These are phyloP conservation scores for Trichothecium roseum DNA, from an alignment of 2,329 filamentous ascomycete genomes.

Conservation along the genomic window DNA sequence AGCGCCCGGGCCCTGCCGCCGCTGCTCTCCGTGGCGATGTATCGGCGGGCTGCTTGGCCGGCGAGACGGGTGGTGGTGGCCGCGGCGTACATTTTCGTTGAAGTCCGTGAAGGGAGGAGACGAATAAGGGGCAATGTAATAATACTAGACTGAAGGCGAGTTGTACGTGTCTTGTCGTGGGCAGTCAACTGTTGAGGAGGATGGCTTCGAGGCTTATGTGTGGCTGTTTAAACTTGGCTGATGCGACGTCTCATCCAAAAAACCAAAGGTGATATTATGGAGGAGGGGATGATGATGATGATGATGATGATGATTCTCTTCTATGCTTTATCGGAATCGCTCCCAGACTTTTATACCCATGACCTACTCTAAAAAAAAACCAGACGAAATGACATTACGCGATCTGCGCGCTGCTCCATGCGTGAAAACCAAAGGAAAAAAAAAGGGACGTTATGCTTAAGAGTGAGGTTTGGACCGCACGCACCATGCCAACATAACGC, in stretches of 20 bases:
- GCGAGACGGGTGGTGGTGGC: too few species aligned
- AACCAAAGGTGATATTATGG: constrained; percentile 1
- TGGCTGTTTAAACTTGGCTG: neutral
- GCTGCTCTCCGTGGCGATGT: too few species aligned
- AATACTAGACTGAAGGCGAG: too few species aligned
- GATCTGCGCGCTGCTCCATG: neutral
- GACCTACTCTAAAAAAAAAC: neutral
- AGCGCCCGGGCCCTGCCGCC: too few species aligned
- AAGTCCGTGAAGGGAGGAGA: too few species aligned
- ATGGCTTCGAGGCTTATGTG: too few species aligned
- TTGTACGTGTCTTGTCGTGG: too few species aligned
- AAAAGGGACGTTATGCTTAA: constrained; percentile 6
- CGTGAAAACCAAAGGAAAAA: neutral
- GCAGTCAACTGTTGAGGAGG: too few species aligned
- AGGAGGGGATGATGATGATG: constrained; percentile 10
- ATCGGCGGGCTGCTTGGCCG: too few species aligned
- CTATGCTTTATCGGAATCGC: neutral
- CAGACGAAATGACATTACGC: neutral
- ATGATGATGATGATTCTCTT: neutral
- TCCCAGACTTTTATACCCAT: neutral
- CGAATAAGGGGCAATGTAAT: too few species aligned
- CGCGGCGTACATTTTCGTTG: too few species aligned
- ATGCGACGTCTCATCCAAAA: neutral
- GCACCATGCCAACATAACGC: neutral
- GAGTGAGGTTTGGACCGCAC: neutral